Evolutionary conservation across 495 filamentous ascomycete species (phyloP).

Genomic region (Aspergillus egyptiacus): DNA sequence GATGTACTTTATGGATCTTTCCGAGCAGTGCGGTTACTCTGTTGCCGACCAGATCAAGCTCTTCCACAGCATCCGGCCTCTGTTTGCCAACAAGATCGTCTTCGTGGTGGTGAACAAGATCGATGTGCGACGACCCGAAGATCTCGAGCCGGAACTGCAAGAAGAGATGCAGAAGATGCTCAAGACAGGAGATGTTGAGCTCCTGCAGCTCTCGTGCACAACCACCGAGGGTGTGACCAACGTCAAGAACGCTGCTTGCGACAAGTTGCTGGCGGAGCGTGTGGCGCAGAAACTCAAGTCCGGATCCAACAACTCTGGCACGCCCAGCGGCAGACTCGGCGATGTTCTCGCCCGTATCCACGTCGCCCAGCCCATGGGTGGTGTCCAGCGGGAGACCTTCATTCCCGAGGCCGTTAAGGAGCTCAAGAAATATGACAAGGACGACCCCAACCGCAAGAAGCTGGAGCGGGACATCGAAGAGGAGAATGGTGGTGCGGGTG

Average conservation of each 20-base stretch:
- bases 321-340: constrained; percentile 68
- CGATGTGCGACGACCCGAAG: constrained; percentile 80
- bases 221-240: constrained; percentile 90
- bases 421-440: constrained; percentile 81
- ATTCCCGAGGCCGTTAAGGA: constrained; percentile 81
- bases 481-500: constrained; percentile 89
- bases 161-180: constrained; percentile 71
- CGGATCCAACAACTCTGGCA: constrained; percentile 66
- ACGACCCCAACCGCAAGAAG: constrained; percentile 70
- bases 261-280: constrained; percentile 83
- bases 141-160: constrained; percentile 76
- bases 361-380: constrained; percentile 85
- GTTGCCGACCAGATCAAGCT: constrained; percentile 86
- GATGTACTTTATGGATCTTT: constrained; percentile 97
- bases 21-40: constrained; percentile 95
- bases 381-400: constrained; percentile 68
- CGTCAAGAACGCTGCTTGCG: constrained; percentile 92
- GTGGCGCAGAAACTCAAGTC: constrained; percentile 94
- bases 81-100: constrained; percentile 95
- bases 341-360: constrained; percentile 92
- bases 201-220: constrained; percentile 88
- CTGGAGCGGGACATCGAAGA: constrained; percentile 86
- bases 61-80: constrained; percentile 90
- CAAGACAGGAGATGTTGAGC: constrained; percentile 80
- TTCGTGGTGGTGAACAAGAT: constrained; percentile 98